phyloP scores from a whole-genome alignment of 2,329 filamentous ascomycete species.

The Trichoderma pleuroti region DNA sequence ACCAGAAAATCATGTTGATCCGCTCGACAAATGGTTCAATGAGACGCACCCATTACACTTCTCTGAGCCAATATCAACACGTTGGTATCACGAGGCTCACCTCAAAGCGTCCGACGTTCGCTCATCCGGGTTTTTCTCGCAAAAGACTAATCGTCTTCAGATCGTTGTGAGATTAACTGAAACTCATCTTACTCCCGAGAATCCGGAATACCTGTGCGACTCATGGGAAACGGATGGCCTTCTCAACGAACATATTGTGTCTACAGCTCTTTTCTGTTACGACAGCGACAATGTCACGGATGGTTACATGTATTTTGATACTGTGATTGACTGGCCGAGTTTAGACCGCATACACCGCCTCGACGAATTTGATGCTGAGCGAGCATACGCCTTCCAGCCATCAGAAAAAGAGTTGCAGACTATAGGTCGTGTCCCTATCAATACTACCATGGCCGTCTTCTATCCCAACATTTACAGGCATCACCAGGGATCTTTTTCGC shows the following conservation, averaged over 20 bases:
- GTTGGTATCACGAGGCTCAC: too few relatives aligned
- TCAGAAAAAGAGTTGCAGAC: not conserved
- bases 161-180: not conserved
- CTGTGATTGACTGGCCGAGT: too few relatives aligned
- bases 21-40: not conserved
- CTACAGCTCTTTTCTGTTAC: not conserved
- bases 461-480: not conserved
- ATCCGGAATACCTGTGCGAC: not conserved
- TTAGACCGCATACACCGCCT: too few relatives aligned
- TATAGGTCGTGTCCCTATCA: not conserved
- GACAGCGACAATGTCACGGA: not conserved
- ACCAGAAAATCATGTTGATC: accelerated
- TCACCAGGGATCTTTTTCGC: not conserved
- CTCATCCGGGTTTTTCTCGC: too few relatives aligned
- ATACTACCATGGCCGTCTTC: not conserved
- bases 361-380: too few relatives aligned
- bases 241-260: not conserved
- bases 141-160: not conserved
- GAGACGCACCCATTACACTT: not conserved
- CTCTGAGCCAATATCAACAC: not conserved
- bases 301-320: not conserved
- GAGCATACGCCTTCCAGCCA: too few relatives aligned
- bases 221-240: not conserved
- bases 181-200: not conserved
- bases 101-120: too few relatives aligned